Conservation (phyloP, 169 alveolate genomes). For the Plasmodium ovale region DNA sequence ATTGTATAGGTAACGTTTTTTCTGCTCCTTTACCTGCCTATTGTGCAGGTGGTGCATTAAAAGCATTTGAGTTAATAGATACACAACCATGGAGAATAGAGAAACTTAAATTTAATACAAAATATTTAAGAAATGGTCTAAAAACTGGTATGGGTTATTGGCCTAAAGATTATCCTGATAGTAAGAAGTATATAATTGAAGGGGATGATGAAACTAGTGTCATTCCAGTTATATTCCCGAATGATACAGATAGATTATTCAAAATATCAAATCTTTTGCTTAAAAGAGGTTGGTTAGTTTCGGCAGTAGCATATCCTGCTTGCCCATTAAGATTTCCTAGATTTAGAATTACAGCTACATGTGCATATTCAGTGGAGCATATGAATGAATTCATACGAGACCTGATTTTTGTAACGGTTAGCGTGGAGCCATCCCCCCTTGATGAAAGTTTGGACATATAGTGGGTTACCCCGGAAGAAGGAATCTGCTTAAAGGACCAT, state of each 20-base stretch:
- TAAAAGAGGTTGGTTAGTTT: conserved; percentile 77
- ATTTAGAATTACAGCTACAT: conserved; percentile 84
- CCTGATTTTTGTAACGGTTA: conserved; percentile 79
- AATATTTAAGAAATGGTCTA: conserved; percentile 79
- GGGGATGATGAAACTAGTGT: conserved; percentile 84
- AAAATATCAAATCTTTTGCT: conserved; percentile 74
- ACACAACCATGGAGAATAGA: conserved; percentile 81
- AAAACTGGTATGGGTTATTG: conserved; percentile 81
- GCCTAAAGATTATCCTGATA: conserved; percentile 85
- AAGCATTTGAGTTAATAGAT: conserved; percentile 83
- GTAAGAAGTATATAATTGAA: conserved; percentile 79
- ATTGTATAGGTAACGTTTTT: conserved; percentile 85
- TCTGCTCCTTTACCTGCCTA: conserved; percentile 88
- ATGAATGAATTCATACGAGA: conserved; percentile 83
- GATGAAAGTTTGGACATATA: too few relatives aligned
- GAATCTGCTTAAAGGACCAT: too few relatives aligned
- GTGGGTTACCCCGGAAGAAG: too few relatives aligned
- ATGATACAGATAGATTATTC: conserved; percentile 82
- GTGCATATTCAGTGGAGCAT: conserved; percentile 78
- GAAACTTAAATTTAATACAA: conserved; percentile 77
- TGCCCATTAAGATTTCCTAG: conserved; percentile 84
- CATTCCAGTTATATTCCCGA: conserved; percentile 84
- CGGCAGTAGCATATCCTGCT: conserved; percentile 87
- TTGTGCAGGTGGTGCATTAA: conserved; percentile 85
- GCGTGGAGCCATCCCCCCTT: conserved; percentile 78